Percentiles rank a stretch among this genome's conserved stretches.
These are phyloP conservation scores for Blastobotrys illinoisensis DNA, from an alignment of 1,139 yeast genomes.

Conservation along the genomic window DNA sequence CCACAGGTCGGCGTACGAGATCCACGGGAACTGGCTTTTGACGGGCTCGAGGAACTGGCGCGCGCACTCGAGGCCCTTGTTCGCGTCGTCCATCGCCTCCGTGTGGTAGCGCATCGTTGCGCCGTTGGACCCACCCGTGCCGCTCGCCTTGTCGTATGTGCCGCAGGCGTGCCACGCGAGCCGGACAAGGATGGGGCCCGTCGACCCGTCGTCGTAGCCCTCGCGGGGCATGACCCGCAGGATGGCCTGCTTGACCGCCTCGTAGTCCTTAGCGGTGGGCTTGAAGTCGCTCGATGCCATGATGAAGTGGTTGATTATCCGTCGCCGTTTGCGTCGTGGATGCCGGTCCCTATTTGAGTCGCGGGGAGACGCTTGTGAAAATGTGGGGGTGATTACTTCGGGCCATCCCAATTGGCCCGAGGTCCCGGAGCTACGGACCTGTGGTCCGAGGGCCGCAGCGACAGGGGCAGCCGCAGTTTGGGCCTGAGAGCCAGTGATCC, in stretches of 20 bases:
- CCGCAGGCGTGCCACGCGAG: conserved; percentile 72
- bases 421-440: neutral
- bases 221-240: conserved; percentile 67
- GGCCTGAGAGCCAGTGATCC: too few relatives aligned
- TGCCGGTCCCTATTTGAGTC: neutral
- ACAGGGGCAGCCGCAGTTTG: too few relatives aligned
- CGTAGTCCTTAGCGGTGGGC: conserved; percentile 44
- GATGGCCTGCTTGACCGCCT: conserved; percentile 72
- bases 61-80: conserved; percentile 56
- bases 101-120: conserved; percentile 53
- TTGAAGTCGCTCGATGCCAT: neutral
- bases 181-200: conserved; percentile 58
- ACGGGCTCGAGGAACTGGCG: conserved; percentile 52
- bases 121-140: conserved; percentile 66
- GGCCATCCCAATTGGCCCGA: neutral
- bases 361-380: neutral
- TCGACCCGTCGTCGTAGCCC: conserved; percentile 65
- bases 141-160: conserved; percentile 49
- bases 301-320: neutral
- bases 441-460: neutral
- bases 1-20: conserved; percentile 62
- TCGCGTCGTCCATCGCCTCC: conserved; percentile 49
- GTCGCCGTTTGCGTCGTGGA: neutral
- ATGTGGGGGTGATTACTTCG: neutral
- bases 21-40: conserved; percentile 52